Base-by-base conservation (phyloP, 345 rosid genomes). In the Acer campestre region DNA sequence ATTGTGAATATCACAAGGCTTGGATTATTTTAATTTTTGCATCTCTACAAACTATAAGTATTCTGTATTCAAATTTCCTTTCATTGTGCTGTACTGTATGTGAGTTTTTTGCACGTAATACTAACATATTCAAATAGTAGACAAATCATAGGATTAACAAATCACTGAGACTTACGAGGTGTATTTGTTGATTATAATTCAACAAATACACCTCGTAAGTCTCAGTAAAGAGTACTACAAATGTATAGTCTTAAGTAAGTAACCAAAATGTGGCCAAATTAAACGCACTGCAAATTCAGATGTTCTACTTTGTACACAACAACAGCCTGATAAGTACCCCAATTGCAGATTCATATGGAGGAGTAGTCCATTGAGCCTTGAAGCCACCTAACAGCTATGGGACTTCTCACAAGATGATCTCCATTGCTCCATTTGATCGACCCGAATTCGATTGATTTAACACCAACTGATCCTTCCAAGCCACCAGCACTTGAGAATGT, bases 371-470 rank as follows among this genome's bases (percentile, higher is more conserved):
- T 75, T 4, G 88, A 86, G 13, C 87, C 81, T 77, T 84, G 88
- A 61, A 46, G 71, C 98, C 95, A 87, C 70, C 78, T 85, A 20
- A 86, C 90, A 9, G 93, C 97, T 40, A 94, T 78, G 0, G 97
- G 93, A 63, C 97, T 90, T 84, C 90, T 89, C 42, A 92, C 98
- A 12, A 73, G 61, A 75, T 94, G 95, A 55, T 58, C 86, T 68
- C 98, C 94, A 75, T 92, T 91, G 0, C 87, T 87, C 98, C 99
- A 95, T 79, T 87, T 93, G 7, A 95, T 86, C 53, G 90, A 89
- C 22, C 99, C 97, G 58, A 83, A 93, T 16, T 74, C 83, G 12
- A 84, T 84, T 0, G 83, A 49, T 13, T 77, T 77, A n/a, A 70
- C 79, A 73, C 85, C 83, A 16, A 71, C 46, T 55, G 80, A 75